Percentiles rank a stretch among this genome's conserved stretches.
Conservation (phyloP, 805 yeast genomes). For the Metschnikowia cerradonensis region DNA sequence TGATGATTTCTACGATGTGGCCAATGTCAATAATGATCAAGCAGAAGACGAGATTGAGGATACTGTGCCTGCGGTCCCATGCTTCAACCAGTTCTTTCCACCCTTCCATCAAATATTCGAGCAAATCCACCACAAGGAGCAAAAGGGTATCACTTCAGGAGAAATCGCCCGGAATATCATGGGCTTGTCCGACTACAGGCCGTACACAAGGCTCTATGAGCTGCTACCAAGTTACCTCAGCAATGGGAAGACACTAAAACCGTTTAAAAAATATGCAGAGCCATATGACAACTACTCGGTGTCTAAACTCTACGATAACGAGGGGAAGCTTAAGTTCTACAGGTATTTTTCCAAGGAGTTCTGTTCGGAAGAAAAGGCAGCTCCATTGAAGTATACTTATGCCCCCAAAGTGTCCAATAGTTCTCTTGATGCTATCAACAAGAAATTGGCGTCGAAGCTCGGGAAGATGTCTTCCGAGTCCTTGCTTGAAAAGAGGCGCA, state of each 20-base stretch:
- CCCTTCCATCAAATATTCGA: conserved; percentile 60
- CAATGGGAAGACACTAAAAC: conserved; percentile 26
- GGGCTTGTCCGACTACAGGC: conserved; percentile 52
- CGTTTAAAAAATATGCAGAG: conserved; percentile 25
- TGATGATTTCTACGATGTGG: conserved; percentile 40
- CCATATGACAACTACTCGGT: conserved; percentile 32
- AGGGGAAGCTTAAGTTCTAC: conserved; percentile 70
- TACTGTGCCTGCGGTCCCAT: conserved; percentile 20
- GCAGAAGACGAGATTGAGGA: conserved; percentile 12
- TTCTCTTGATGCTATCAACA: conserved; percentile 16
- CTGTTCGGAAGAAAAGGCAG: conserved; percentile 13
- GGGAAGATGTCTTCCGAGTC: conserved; percentile 26
- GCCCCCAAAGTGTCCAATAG: conserved; percentile 9
- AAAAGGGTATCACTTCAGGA: conserved; percentile 57
- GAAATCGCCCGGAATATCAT: conserved; percentile 46
- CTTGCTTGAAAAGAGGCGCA: conserved; percentile 18
- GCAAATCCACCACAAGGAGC: conserved; percentile 36
- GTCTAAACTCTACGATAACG: conserved; percentile 63
- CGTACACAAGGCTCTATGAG: conserved; percentile 51
- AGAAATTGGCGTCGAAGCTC: conserved; percentile 16
- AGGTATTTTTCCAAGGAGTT: conserved; percentile 41
- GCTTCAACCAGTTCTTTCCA: conserved; percentile 56
- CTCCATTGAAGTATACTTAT: conserved; percentile 9
- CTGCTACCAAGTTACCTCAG: conserved; percentile 38
- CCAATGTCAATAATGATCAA: conserved; percentile 17